Evolutionary conservation across 2,329 filamentous ascomycete species (phyloP).

Genomic region (Cercospora zeina): DNA sequence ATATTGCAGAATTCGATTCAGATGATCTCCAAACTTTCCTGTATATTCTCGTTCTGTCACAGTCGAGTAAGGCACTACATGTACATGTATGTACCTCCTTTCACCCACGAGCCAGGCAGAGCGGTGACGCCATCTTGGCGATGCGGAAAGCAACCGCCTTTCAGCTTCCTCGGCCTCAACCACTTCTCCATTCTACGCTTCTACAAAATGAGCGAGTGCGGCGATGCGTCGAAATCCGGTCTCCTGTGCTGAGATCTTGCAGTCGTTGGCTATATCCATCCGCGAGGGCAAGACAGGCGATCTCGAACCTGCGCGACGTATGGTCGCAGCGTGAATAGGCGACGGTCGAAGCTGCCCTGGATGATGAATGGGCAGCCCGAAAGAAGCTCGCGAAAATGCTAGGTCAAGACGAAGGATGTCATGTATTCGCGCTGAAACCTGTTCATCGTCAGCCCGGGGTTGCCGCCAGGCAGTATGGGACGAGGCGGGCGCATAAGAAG

Average conservation of each 20-base stretch:
- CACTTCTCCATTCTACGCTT: background rate
- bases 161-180: conserved; percentile 1
- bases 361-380: background rate
- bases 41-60: too few species aligned
- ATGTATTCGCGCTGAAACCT: conserved; percentile 10
- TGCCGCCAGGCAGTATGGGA: conserved; percentile 2
- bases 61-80: too few species aligned
- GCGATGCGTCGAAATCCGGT: background rate
- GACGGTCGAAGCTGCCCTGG: background rate
- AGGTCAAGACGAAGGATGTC: background rate
- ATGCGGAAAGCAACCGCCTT: background rate
- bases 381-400: background rate
- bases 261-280: background rate
- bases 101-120: background rate
- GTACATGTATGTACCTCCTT: too few species aligned
- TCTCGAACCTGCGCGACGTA: background rate
- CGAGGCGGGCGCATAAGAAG: conserved; percentile 22
- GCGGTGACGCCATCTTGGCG: background rate
- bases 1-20: too few species aligned
- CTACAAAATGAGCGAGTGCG: background rate
- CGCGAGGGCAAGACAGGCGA: background rate
- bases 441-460: background rate
- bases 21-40: too few species aligned
- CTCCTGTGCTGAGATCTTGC: background rate
- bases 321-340: background rate